phyloP scores from a whole-genome alignment of 1,284 basidiomycete species.

The Trametes hirsuta region DNA sequence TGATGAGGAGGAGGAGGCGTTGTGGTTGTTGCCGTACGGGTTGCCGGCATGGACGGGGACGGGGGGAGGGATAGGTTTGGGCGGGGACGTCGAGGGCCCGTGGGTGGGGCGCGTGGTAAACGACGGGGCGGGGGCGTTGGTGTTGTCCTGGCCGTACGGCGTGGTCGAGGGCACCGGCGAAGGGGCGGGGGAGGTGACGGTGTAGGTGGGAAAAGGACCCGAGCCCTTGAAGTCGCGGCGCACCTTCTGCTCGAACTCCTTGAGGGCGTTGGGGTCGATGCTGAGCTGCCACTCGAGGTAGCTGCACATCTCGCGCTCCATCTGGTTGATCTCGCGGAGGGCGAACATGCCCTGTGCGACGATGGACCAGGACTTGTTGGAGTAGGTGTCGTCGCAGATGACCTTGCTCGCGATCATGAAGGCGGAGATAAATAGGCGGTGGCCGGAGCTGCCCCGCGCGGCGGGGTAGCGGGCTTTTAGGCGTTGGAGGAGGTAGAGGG shows the following conservation, averaged over 20 bases:
- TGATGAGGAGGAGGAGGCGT: conserved; percentile 7
- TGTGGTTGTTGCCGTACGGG: conserved; percentile 11
- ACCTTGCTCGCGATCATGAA: conserved; percentile 94
- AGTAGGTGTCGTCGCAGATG: conserved; percentile 95
- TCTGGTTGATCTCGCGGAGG: conserved; percentile 91
- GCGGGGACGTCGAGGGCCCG: conserved; percentile 39
- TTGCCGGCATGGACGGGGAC: conserved; percentile 24
- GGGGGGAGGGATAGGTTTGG: conserved; percentile 26
- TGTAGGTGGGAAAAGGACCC: conserved; percentile 61
- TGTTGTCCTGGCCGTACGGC: conserved; percentile 32
- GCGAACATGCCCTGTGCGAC: conserved; percentile 93
- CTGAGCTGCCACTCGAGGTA: conserved; percentile 93
- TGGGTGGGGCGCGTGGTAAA: conserved; percentile 48
- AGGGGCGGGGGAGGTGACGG: conserved; percentile 54
- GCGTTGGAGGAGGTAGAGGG: conserved; percentile 83
- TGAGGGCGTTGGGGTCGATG: conserved; percentile 68
- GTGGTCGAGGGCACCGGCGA: conserved; percentile 53
- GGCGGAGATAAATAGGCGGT: conserved; percentile 89
- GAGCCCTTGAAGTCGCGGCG: conserved; percentile 61
- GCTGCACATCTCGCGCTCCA: conserved; percentile 80
- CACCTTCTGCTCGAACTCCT: conserved; percentile 66
- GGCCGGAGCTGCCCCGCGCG: conserved; percentile 89
- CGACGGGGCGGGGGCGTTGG: conserved; percentile 42
- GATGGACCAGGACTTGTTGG: conserved; percentile 95
- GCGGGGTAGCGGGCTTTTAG: conserved; percentile 92